A percentile compares a stretch with the other conserved stretches of the same genome.
phyloP scores from a whole-genome alignment of 805 yeast genomes.

The Maudiozyma saulgeensis region DNA sequence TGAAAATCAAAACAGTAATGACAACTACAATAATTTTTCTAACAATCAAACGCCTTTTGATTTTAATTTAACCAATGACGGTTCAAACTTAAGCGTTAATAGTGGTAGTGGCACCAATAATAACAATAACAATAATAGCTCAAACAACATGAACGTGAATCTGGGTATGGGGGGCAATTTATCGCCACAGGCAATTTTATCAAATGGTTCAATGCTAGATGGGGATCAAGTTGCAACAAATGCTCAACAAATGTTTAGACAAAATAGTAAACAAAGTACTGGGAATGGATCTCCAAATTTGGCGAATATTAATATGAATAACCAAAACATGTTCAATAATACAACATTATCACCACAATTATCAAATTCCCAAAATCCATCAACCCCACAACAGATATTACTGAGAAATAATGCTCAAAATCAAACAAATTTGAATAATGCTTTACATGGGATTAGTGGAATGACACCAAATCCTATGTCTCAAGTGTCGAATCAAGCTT shows the following conservation, averaged over 20 bases:
- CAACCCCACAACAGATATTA: conserved; percentile 22
- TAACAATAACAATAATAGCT: background rate
- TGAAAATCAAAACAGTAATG: background rate
- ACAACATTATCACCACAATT: background rate
- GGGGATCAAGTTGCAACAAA: conserved; percentile 18
- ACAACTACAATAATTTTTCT: background rate
- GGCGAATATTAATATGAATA: background rate
- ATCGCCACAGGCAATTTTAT: conserved; percentile 29
- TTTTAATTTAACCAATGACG: background rate
- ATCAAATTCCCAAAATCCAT: conserved; percentile 7
- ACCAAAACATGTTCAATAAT: background rate
- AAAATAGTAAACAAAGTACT: conserved; percentile 4
- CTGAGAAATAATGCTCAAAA: conserved; percentile 4
- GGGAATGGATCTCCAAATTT: background rate
- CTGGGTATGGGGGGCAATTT: conserved; percentile 5
- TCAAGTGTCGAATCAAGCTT: conserved; percentile 4
- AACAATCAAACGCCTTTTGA: conserved; percentile 19
- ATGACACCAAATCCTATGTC: background rate
- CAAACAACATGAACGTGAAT: background rate
- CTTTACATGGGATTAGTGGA: background rate
- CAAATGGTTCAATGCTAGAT: conserved; percentile 18
- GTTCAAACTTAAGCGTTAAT: background rate
- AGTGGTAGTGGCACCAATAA: conserved; percentile 1
- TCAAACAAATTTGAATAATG: background rate
- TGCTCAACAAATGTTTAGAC: conserved; percentile 20